Evolutionary conservation across 306 rosid genomes (phyloP), one percentile per base, ranked within the genome.

Genomic region (Oemleria cerasiformis): DNA sequence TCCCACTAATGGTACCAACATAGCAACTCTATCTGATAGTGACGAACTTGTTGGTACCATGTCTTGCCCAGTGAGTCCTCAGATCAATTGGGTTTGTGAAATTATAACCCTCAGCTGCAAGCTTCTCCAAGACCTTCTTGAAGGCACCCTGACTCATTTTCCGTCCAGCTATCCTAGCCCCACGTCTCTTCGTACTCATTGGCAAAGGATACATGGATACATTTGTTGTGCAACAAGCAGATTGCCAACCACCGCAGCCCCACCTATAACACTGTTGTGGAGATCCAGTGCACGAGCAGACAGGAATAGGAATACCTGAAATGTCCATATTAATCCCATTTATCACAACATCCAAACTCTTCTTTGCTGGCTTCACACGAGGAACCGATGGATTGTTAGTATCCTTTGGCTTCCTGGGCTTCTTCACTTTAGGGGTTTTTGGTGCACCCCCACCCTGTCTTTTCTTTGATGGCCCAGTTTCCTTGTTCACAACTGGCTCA

Each of bases 231-330:
- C 97, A 94, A 69, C 99, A 94, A n/a, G 99, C 95, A 53, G 97
- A 94, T 70, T 94, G 99, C 99, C 99, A 94, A 17, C 99, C 97
- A 41, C 99, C 99, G 63, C 93, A 91, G 9, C 99, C 99, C 99
- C 99, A 94, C 67, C 95, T 80, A 56, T 94, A 94, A 76, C 99
- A 91, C 63, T 94, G 99, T 72, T 91, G 96, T 69, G 97, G 87
- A 13, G 79, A 1, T 58, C 97, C 99, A 12, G 99, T 94, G 83
- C 99, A 94, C 0, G 99, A 89, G 80, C 99, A 94, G 70, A 91
- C 87, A 1, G 99, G 99, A 71, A 86, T 89, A 2, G 99, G 96
- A 44, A 94, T 87, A 40, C 95, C 84, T 1, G 97, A 89, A 71
- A 94, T 78, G 70, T 94, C 97, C 92, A 94, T 77, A 57, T 81